Percentiles rank a stretch among this genome's conserved stretches.
phyloP scores from a whole-genome alignment of 371 early-diverging fungal species.

The Rhizomucor pusillus region DNA sequence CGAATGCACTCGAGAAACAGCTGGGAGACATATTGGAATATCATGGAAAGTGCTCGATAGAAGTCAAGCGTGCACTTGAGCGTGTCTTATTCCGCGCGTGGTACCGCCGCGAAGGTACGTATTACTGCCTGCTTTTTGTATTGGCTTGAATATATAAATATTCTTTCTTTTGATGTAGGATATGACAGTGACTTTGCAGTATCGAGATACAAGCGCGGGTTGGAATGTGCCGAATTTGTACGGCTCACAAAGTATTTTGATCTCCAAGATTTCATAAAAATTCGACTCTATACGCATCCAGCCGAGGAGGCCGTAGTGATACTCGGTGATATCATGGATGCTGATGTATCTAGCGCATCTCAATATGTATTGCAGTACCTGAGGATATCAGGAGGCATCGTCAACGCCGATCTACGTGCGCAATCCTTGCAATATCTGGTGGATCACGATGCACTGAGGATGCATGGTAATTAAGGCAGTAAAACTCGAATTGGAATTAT shows the following conservation, averaged over 20 bases:
- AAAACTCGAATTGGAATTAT: no score
- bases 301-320: slow-evolving; percentile 1
- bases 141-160: not conserved
- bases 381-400: no score
- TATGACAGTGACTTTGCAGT: slow-evolving; percentile 14
- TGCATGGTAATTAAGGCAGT: no score
- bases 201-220: slow-evolving; percentile 20
- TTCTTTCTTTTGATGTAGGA: slow-evolving; percentile 9
- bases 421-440: no score
- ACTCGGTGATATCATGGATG: not conserved
- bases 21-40: no score
- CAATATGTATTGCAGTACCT: no score
- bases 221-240: slow-evolving; percentile 11
- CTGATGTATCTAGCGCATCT: no score
- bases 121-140: not conserved
- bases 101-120: slow-evolving; percentile 13
- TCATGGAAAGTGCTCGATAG: no score
- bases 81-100: slow-evolving; percentile 23
- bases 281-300: slow-evolving; percentile 9
- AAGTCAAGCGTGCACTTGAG: no score
- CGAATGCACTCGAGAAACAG: no score
- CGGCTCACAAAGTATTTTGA: slow-evolving; percentile 3
- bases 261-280: slow-evolving; percentile 4
- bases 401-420: no score
- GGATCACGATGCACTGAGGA: no score